A percentile compares a stretch with the other conserved stretches of the same genome.
Evolutionary conservation across 495 filamentous ascomycete species (phyloP).

Genomic region (Xylaria grammica): DNA sequence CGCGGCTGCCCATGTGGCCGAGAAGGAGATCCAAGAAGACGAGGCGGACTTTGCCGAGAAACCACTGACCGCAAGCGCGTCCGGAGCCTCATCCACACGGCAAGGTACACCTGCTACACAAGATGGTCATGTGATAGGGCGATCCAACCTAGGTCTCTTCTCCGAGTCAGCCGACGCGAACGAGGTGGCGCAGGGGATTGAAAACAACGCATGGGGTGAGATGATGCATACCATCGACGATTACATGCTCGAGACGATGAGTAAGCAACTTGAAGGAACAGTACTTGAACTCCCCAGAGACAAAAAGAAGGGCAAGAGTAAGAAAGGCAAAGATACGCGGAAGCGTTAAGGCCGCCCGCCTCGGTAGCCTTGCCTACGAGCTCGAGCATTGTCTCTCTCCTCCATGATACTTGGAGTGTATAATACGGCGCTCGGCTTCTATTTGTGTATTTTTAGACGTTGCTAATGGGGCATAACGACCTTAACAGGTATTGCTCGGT

Average conservation of each 20-base stretch:
- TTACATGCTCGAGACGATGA: constrained; percentile 81
- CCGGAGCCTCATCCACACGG: constrained; percentile 48
- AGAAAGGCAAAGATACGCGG: constrained; percentile 72
- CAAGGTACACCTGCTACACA: constrained; percentile 49
- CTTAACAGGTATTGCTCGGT: constrained; percentile 10
- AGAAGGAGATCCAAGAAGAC: constrained; percentile 88
- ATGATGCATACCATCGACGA: constrained; percentile 73
- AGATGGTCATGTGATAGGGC: constrained; percentile 44
- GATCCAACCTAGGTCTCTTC: constrained; percentile 48
- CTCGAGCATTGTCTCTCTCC: background rate
- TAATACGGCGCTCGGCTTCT: background rate
- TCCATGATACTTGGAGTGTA: constrained; percentile 1
- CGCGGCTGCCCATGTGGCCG: constrained; percentile 80
- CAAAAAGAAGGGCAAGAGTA: constrained; percentile 75
- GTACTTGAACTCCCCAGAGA: constrained; percentile 79
- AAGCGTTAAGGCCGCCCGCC: constrained; percentile 43
- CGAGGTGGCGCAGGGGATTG: constrained; percentile 50
- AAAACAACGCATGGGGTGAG: constrained; percentile 61
- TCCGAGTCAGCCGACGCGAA: constrained; percentile 44
- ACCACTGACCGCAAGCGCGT: constrained; percentile 52
- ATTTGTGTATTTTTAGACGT: constrained; percentile 12
- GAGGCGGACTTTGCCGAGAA: constrained; percentile 91
- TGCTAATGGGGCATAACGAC: constrained; percentile 3
- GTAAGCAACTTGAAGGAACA: constrained; percentile 76
- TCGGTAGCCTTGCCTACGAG: constrained; percentile 1